Percentiles rank a stretch among this genome's conserved stretches.
Conservation (phyloP, 2,329 filamentous ascomycete species). For the Aspergillus oerlinghausenensis region DNA sequence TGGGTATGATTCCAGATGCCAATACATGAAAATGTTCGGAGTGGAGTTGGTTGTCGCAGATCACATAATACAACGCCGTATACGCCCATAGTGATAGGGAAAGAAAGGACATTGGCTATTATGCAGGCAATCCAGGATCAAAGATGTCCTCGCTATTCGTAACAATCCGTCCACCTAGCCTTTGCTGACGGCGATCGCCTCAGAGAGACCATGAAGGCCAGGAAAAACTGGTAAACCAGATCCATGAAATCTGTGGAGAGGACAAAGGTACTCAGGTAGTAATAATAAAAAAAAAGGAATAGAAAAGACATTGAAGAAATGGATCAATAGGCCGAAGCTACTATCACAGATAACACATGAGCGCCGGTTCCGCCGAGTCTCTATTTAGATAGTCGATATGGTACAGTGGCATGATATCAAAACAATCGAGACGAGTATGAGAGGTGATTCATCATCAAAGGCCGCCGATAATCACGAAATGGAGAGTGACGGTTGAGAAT, state of each 20-base stretch:
- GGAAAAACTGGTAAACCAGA: constrained; percentile 3
- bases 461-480: constrained; percentile 14
- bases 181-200: neutral
- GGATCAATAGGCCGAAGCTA: constrained; percentile 14
- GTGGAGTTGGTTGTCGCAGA: constrained; percentile 18
- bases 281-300: constrained; percentile 16
- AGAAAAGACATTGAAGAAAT: constrained; percentile 13
- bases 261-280: constrained; percentile 11
- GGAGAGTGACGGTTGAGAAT: constrained; percentile 1
- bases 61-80: constrained; percentile 20
- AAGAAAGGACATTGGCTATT: neutral
- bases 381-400: constrained; percentile 36
- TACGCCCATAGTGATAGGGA: constrained; percentile 2
- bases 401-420: constrained; percentile 34
- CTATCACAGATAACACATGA: constrained; percentile 25
- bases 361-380: constrained; percentile 33
- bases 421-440: constrained; percentile 22
- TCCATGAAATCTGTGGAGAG: constrained; percentile 3
- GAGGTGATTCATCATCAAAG: constrained; percentile 18
- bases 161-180: neutral
- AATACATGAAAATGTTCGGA: constrained; percentile 24
- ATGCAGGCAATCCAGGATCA: neutral
- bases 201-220: neutral
- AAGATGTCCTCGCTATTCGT: neutral
- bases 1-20: constrained; percentile 18